Evolutionary conservation across 106 monocot species (phyloP).

Genomic region (Cymbidium sinense): DNA sequence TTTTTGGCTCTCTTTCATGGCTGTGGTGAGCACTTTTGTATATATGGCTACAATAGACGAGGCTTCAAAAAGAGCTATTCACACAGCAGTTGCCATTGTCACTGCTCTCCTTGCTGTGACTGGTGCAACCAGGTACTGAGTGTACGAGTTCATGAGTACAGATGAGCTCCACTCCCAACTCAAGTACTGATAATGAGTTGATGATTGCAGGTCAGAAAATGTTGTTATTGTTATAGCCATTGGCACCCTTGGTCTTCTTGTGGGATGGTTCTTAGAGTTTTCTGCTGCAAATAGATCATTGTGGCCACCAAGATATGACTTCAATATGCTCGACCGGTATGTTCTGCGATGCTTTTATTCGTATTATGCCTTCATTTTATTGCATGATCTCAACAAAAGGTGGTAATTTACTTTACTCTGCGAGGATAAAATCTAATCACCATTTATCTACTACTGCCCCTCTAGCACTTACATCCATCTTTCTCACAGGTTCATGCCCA

Average conservation of each 20-base stretch:
- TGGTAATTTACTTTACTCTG: not conserved
- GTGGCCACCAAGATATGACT: slow-evolving; percentile 17
- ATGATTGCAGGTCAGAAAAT: slow-evolving; percentile 60
- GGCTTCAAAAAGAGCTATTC: slow-evolving; percentile 77
- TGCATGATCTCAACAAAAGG: not conserved
- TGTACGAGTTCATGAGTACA: not conserved
- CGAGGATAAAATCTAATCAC: not conserved
- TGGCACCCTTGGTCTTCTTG: slow-evolving; percentile 63
- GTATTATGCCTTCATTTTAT: not conserved
- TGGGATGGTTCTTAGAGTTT: slow-evolving; percentile 84
- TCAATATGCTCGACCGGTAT: slow-evolving; percentile 44
- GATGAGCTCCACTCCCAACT: not conserved
- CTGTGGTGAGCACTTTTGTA: slow-evolving; percentile 87
- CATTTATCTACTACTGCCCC: too few relatives aligned
- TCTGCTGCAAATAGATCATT: slow-evolving; percentile 34
- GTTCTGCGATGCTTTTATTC: not conserved
- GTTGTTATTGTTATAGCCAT: slow-evolving; percentile 73
- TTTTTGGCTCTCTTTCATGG: slow-evolving; percentile 99
- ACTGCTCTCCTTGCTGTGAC: slow-evolving; percentile 80
- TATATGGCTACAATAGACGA: slow-evolving; percentile 78
- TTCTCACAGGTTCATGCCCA: not conserved
- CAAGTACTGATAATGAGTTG: not conserved
- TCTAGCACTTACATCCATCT: too few relatives aligned
- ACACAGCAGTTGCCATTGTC: slow-evolving; percentile 57
- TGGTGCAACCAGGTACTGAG: slow-evolving; percentile 69